These are phyloP conservation scores for Eutypa lata DNA, from an alignment of 2,329 filamentous ascomycete genomes.

Conservation along the genomic window DNA sequence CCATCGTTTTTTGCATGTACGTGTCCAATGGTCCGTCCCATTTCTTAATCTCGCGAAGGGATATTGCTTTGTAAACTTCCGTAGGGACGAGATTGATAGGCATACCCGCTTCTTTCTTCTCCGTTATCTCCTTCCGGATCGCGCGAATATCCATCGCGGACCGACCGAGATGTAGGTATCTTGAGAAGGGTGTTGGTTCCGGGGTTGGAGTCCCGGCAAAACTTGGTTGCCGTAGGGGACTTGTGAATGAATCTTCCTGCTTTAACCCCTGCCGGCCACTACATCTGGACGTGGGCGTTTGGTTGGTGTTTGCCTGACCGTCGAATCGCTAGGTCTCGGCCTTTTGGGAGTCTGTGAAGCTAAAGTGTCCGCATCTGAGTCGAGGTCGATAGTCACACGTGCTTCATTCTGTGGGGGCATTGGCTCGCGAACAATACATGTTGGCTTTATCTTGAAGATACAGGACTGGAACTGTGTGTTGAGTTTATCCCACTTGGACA, in stretches of 20 bases:
- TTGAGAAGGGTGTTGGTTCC: constrained; percentile 31
- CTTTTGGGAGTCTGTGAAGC: constrained; percentile 19
- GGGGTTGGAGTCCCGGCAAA: constrained; percentile 11
- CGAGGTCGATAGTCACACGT: constrained; percentile 25
- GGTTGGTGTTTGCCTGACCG: constrained; percentile 23
- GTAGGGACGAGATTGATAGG: constrained; percentile 54
- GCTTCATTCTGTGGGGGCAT: not conserved
- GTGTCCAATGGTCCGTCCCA: constrained; percentile 54
- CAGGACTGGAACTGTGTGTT: constrained; percentile 31
- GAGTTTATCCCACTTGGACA: constrained; percentile 27
- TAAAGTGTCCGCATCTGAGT: constrained; percentile 24
- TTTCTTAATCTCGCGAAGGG: constrained; percentile 51
- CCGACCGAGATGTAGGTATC: constrained; percentile 36
- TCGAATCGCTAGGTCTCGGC: constrained; percentile 26
- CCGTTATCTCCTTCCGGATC: constrained; percentile 53
- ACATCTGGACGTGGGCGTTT: constrained; percentile 22
- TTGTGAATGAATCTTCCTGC: constrained; percentile 29
- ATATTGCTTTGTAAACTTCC: constrained; percentile 58
- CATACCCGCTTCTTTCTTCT: constrained; percentile 54
- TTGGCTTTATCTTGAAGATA: constrained; percentile 31
- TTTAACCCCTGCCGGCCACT: constrained; percentile 31
- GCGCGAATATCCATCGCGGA: constrained; percentile 44
- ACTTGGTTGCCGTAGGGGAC: constrained; percentile 24
- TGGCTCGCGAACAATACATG: constrained; percentile 24
- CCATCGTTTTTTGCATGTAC: constrained; percentile 46